Evolutionary conservation across 208 protist species (phyloP).

Genomic region (Acanthamoeba lenticulata): DNA sequence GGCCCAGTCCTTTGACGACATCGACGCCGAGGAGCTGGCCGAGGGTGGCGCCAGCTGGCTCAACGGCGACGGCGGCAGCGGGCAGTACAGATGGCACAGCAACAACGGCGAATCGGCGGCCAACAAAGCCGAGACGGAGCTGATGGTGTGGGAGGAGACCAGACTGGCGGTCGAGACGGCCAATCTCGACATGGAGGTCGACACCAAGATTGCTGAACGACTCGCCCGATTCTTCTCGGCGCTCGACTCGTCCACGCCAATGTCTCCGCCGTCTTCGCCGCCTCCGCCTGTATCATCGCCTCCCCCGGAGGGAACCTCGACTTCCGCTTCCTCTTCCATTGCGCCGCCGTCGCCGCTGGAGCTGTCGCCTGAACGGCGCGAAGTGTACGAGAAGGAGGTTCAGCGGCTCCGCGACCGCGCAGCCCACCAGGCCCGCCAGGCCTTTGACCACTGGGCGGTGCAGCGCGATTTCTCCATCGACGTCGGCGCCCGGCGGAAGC

Average conservation of each 20-base stretch:
- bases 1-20: neutral
- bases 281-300: neutral
- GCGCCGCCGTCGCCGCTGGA: neutral
- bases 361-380: neutral
- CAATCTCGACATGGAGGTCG: neutral
- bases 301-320: no score
- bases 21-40: constrained; percentile 40
- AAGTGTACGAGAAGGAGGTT: neutral
- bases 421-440: neutral
- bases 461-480: neutral
- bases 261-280: neutral
- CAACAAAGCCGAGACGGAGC: neutral
- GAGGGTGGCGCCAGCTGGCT: neutral
- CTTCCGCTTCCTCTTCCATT: no score
- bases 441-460: neutral
- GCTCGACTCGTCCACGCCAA: neutral
- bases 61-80: neutral
- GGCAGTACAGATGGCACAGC: neutral
- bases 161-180: neutral
- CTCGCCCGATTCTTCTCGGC: neutral
- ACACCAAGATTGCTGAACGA: constrained; percentile 1
- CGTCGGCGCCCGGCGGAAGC: neutral
- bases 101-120: neutral
- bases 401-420: neutral
- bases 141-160: constrained; percentile 45